These are phyloP conservation scores for Acer negundo DNA, from an alignment of 345 rosid genomes.

Conservation along the genomic window DNA sequence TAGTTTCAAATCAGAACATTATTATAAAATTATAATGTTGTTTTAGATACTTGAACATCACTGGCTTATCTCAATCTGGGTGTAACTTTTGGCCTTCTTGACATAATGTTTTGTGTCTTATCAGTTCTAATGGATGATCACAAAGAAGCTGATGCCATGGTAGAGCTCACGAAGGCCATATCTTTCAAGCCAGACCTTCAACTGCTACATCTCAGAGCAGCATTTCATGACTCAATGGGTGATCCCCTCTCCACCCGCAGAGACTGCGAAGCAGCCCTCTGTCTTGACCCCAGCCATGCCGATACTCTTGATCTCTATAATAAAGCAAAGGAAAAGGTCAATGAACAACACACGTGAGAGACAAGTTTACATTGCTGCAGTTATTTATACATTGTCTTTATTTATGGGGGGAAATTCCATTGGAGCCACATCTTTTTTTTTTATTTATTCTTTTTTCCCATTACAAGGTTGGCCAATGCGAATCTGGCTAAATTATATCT, in stretches of 20 bases:
- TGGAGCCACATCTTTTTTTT: constrained; percentile 27
- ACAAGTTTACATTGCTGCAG: constrained; percentile 9
- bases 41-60: neutral
- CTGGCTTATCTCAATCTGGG: constrained; percentile 1
- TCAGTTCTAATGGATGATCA: constrained; percentile 97
- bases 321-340: constrained; percentile 45
- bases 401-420: constrained; percentile 21
- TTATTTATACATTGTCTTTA: constrained; percentile 18
- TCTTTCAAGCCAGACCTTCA: constrained; percentile 91
- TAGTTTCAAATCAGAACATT: neutral
- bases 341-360: constrained; percentile 39
- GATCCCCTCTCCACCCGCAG: constrained; percentile 49
- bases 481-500: constrained; percentile 20
- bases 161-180: constrained; percentile 80
- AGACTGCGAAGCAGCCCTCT: constrained; percentile 97
- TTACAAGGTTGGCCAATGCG: constrained; percentile 31
- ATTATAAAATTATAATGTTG: neutral
- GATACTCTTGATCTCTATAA: constrained; percentile 70
- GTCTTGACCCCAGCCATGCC: constrained; percentile 68
- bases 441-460: constrained; percentile 6
- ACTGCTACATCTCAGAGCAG: constrained; percentile 90
- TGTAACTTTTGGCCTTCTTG: constrained; percentile 5
- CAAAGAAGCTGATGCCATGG: constrained; percentile 85
- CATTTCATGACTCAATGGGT: constrained; percentile 86
- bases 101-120: constrained; percentile 12